These are phyloP conservation scores for Phlebiopsis gigantea DNA, from an alignment of 768 basidiomycete genomes.

Conservation along the genomic window DNA sequence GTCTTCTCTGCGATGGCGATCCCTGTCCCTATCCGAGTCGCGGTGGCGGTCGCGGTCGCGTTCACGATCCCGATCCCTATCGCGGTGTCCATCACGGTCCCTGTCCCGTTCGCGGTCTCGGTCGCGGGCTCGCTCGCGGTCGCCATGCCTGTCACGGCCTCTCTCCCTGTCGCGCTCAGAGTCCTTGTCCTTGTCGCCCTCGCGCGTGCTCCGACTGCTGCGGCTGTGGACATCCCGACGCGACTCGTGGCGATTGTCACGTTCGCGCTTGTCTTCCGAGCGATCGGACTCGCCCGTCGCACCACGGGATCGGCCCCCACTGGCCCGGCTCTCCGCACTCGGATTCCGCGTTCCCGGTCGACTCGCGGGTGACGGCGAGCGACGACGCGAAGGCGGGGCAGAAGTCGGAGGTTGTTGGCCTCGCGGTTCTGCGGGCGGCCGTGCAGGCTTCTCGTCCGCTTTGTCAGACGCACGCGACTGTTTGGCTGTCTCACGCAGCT, in stretches of 20 bases:
- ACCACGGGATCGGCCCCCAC: slow-evolving; percentile 45
- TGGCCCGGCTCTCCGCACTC: slow-evolving; percentile 68
- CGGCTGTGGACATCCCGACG: slow-evolving; percentile 21
- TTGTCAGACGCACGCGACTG: slow-evolving; percentile 42
- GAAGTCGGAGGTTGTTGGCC: slow-evolving; percentile 13
- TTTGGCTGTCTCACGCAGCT: slow-evolving; percentile 75
- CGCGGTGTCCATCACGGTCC: slow-evolving; percentile 41
- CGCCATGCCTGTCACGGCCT: slow-evolving; percentile 43
- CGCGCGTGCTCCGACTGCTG: slow-evolving; percentile 44
- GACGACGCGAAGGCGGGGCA: slow-evolving; percentile 49
- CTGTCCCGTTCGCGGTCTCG: slow-evolving; percentile 38
- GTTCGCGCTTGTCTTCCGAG: slow-evolving; percentile 31
- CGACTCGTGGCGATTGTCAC: slow-evolving; percentile 12
- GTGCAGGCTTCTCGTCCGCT: slow-evolving; percentile 32
- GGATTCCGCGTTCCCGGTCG: slow-evolving; percentile 64
- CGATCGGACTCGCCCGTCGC: slow-evolving; percentile 9
- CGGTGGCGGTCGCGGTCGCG: slow-evolving; percentile 29
- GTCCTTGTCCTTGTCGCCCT: slow-evolving; percentile 54
- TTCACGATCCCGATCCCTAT: slow-evolving; percentile 39
- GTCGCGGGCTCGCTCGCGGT: slow-evolving; percentile 15
- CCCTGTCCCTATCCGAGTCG: slow-evolving; percentile 19
- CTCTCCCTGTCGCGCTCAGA: slow-evolving; percentile 44
- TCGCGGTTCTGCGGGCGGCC: slow-evolving; percentile 15
- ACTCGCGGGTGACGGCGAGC: slow-evolving; percentile 61
- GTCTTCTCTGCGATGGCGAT: slow-evolving; percentile 30